Base-by-base conservation (phyloP, 1,284 basidiomycete species). In the Leccinum subspadiceum region DNA sequence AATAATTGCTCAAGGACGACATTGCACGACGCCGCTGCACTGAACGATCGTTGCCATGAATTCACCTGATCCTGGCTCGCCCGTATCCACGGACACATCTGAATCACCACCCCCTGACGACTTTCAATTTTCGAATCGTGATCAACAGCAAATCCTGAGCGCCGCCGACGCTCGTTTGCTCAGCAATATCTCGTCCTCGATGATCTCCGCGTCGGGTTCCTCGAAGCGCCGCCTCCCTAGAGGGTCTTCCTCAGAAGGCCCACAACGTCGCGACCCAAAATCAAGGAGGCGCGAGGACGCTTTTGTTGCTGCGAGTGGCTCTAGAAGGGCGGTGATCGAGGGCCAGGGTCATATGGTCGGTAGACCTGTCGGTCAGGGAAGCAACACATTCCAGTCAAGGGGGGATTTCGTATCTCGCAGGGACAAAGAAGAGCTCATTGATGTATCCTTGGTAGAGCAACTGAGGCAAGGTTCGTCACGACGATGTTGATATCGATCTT, bases 361-460 rank as follows among this genome's bases (percentile, higher is more conserved):
- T 35, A 58, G 61, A n/a, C 51, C 55, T 50, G 44, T 54, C 37
- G 69, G 59, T 13, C 61, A 65, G 33, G 70, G 70, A 58, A 48
- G 67, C 53, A 68, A 64, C 33, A 22, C 62, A 12, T 66, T 63
- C 39, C 69, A 66, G 20, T 37, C 60, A 61, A 74, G 73, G 61
- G 66, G 58, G 24, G 72, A 73, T 37, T 72, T 70, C 4, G 46
- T 54, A 12, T 68, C 67, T n/a, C 66, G 64, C 53, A 61, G 69
- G 29, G 68, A 69, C 63, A 76, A 76, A 63, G 80, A 81, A 46
- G 80, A 81, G 15, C 71, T 81, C 44, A 64, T 81, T 10, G 79
- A 81, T 57, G 12, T 62, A 20, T 55, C 64, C 13, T 57, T 81
- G 33, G 74, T 76, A 7, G 79, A 81, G 13, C 65, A 68, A 54